phyloP scores from a whole-genome alignment of 2,329 filamentous ascomycete species.

The Apiospora sp. region DNA sequence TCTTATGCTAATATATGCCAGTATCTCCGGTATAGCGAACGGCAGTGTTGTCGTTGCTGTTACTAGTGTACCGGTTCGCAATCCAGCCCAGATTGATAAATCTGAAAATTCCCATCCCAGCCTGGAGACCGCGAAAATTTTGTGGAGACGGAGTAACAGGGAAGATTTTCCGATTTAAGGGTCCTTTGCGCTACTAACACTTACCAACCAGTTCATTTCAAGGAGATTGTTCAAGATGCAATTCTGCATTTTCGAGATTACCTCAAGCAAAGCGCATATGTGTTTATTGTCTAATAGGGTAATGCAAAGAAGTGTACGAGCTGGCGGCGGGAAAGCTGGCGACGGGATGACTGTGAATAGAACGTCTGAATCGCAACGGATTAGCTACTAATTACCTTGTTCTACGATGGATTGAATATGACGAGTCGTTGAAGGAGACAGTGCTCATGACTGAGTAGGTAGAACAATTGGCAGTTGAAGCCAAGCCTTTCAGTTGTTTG shows the following conservation, averaged over 20 bases:
- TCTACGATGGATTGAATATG: too few species aligned
- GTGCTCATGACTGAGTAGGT: background rate
- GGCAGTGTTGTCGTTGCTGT: background rate
- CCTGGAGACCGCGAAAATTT: background rate
- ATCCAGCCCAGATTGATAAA: background rate
- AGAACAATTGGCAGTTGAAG: background rate
- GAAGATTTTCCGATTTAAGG: constrained; percentile 17
- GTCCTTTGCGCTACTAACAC: background rate
- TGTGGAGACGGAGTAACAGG: constrained; percentile 11
- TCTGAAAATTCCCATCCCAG: constrained; percentile 20
- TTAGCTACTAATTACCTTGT: too few species aligned
- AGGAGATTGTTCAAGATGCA: background rate
- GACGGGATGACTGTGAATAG: background rate
- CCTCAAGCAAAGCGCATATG: background rate
- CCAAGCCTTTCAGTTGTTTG: constrained; percentile 10
- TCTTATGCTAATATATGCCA: background rate
- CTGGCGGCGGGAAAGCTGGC: background rate
- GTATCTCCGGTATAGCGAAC: background rate
- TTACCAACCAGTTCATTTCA: background rate
- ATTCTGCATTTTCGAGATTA: background rate
- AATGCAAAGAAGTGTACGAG: background rate
- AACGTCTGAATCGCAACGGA: too few species aligned
- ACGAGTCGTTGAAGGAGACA: background rate
- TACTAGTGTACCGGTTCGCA: background rate
- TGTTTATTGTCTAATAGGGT: background rate